Base-by-base conservation (phyloP, 2,329 filamentous ascomycete genomes). In the Bipolaris cookei region DNA sequence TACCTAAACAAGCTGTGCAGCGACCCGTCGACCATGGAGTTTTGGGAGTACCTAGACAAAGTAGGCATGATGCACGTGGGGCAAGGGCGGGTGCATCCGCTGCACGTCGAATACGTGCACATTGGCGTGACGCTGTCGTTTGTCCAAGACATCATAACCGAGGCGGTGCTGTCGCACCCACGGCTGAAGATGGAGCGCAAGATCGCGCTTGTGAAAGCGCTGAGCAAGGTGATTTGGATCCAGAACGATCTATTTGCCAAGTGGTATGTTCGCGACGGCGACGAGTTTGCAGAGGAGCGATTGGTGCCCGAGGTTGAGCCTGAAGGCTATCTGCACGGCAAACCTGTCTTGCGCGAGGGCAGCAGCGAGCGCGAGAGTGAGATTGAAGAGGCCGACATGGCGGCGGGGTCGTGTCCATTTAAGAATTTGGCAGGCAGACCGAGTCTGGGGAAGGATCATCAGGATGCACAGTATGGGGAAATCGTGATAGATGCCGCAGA, bases 21-120 rank as follows among this genome's bases (percentile, higher is more conserved):
- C 4, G 90, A 93, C 68, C 89, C 89, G 0, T 87, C 85, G 48
- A 86, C 85, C 62, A 87, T 90, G 82, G 87, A 91, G 59, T 92
- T 92, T 74, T 94, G 90, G 90, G 86, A 90, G 68, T 94, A 94
- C 71, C 79, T 94, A 42, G 89, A 93, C 78, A 93, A 93, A 76
- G 90, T 94, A 34, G 90, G 90, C 56, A 86, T 91, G 81, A 93
- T 93, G 90, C 90, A 93, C 73, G 87, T 89, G n/a, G 90, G 90
- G 1, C 85, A 88, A 43, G 90, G 88, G 16, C 86, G 90, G 37
- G 81, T 85, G 51, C 86, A 91, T 64, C 87, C 90, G 1, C 81
- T 93, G 14, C 89, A 92, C 68, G 84, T 94, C 62, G 90, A 94
- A 74, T 94, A 92, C 74, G 82, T 94, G 46, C 90, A 93, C 73